Conservation (phyloP, 2,329 filamentous ascomycete species). For the Biscogniauxia marginata region DNA sequence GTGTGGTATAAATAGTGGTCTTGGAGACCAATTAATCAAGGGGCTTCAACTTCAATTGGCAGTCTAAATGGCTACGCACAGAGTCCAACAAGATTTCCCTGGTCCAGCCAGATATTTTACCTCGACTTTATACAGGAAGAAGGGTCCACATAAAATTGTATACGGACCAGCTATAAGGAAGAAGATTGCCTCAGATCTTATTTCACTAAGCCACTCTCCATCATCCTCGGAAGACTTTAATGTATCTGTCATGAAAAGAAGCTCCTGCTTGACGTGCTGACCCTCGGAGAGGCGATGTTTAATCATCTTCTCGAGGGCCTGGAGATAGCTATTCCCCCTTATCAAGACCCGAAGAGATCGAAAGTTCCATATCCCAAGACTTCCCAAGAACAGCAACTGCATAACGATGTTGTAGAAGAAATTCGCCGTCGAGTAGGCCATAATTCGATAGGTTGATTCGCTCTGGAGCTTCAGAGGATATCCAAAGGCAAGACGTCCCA, state of each 20-base stretch:
- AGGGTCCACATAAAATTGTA: too few relatives aligned
- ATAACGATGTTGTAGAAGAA: background rate
- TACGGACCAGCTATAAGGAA: conserved; percentile 2
- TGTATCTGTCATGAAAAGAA: conserved; percentile 1
- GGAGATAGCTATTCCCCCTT: background rate
- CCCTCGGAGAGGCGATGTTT: background rate
- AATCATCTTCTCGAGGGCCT: background rate
- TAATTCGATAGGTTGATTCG: background rate
- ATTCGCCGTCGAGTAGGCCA: background rate
- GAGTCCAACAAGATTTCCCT: too few relatives aligned
- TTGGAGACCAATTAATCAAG: too few relatives aligned
- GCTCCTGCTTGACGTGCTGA: background rate
- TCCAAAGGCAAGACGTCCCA: conserved; percentile 3
- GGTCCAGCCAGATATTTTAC: too few relatives aligned
- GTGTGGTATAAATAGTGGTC: too few relatives aligned
- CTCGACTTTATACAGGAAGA: too few relatives aligned
- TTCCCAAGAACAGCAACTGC: background rate
- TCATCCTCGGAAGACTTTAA: background rate
- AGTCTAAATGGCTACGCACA: too few relatives aligned
- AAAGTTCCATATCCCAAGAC: background rate
- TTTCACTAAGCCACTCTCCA: background rate
- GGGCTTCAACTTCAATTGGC: too few relatives aligned
- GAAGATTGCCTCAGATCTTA: background rate
- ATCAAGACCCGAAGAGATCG: background rate
- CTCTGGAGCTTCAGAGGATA: conserved; percentile 3